phyloP scores from a whole-genome alignment of 176 grass and related monocot species.

The Cocos nucifera region DNA sequence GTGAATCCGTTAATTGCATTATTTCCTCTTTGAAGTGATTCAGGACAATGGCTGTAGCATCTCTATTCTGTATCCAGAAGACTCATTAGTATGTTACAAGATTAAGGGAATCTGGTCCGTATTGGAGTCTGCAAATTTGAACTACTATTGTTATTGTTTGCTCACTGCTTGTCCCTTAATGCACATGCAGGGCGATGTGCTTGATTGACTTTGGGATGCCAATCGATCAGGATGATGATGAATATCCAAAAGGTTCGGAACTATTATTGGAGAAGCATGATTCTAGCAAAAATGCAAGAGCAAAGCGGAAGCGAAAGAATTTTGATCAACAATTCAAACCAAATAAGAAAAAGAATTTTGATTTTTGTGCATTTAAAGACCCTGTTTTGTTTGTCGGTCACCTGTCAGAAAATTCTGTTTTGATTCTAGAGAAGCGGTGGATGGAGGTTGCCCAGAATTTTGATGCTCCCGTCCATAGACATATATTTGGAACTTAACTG shows the following conservation, averaged over 20 bases:
- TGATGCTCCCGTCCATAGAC: constrained; percentile 57
- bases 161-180: neutral
- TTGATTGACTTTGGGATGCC: constrained; percentile 84
- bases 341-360: constrained; percentile 42
- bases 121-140: neutral
- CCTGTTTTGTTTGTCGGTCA: constrained; percentile 71
- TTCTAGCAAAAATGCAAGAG: constrained; percentile 12
- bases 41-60: too few species aligned
- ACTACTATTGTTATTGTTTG: neutral
- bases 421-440: constrained; percentile 84
- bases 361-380: constrained; percentile 58
- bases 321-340: constrained; percentile 34
- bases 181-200: constrained; percentile 72
- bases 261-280: constrained; percentile 32
- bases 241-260: constrained; percentile 17
- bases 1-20: too few species aligned
- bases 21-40: too few species aligned
- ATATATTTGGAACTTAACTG: constrained; percentile 67
- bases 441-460: constrained; percentile 68
- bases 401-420: constrained; percentile 54
- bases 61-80: too few species aligned
- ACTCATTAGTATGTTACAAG: too few species aligned
- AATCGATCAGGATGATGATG: constrained; percentile 35
- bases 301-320: constrained; percentile 47
- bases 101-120: too few species aligned